These are phyloP conservation scores for Nicotiana obtusifolia DNA, from an alignment of 257 asterid genomes.

Conservation along the genomic window DNA sequence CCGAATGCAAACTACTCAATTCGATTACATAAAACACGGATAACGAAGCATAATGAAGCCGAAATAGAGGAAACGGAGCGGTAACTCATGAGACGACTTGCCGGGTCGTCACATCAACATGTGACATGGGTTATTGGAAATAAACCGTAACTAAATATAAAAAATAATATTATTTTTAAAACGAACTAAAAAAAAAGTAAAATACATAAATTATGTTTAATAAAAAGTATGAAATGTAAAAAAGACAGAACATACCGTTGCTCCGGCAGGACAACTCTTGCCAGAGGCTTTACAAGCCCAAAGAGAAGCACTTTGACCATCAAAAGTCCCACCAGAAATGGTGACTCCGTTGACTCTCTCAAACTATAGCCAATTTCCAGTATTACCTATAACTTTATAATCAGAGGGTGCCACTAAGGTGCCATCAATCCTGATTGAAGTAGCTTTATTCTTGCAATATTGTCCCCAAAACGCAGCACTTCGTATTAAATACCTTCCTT, in stretches of 20 bases:
- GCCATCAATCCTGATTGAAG: conserved; percentile 10
- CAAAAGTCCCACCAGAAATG: conserved; percentile 16
- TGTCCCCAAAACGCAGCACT: conserved; percentile 7
- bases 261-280: conserved; percentile 12
- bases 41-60: too few relatives aligned
- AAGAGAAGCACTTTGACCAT: conserved; percentile 16
- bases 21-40: too few relatives aligned
- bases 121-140: too few relatives aligned
- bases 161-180: too few relatives aligned
- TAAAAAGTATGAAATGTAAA: too few relatives aligned
- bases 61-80: too few relatives aligned
- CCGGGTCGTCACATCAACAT: too few relatives aligned
- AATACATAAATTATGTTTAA: too few relatives aligned
- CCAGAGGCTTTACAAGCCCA: conserved; percentile 16
- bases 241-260: conserved; percentile 8
- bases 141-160: too few relatives aligned
- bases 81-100: too few relatives aligned
- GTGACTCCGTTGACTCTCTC: conserved; percentile 11
- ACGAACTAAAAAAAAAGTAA: too few relatives aligned
- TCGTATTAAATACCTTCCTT: conserved; percentile 9
- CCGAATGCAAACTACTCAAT: too few relatives aligned
- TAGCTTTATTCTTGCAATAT: conserved; percentile 4
- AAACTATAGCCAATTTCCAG: conserved; percentile 14
- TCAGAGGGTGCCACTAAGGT: conserved; percentile 17
- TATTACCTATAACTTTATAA: conserved; percentile 7